Evolutionary conservation across 208 protist species (phyloP), one percentile per base, ranked within the genome.

Genomic region (Wallacemonas sp.): DNA sequence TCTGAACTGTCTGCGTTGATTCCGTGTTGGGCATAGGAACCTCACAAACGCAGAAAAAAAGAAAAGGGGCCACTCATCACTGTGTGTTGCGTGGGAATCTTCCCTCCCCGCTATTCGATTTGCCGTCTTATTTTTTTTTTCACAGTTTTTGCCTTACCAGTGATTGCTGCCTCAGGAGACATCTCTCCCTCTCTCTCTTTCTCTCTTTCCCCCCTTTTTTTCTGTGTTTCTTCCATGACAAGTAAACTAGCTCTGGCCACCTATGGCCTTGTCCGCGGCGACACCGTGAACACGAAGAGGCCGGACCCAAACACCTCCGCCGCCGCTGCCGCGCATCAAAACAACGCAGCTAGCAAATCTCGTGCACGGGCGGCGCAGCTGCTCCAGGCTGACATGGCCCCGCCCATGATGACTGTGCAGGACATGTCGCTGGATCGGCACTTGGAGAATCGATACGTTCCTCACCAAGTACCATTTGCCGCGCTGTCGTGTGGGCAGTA

Each of bases 391-490:
- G 77, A 84, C 46, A 45, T 74, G 27, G 49, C 73, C 0, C 68
- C 59, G 5, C 70, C 70, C 14, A 46, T 63, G 14, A 44, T 72
- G 19, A 39, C 60, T 33, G 63, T 65, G 15, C 55, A 77, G 30
- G 71, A 82, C 41, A 72, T 78, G 27, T 72, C 59, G 22, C 62
- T 84, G n/a, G 82, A 79, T 54, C 81, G 78, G 15, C 84, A 83
- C 54, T 72, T 90, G 46, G 63, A 78, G 42, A 82, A 78, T 2
- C 85, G 89, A 21, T 95, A 95, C 71, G 68, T 90, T 46, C 86
- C 89, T 0, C 78, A 79, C 19, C 85, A 95, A 51, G 69, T 88
- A 1, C 78, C 86, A 8, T 83, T 87, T 26, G 78, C 79, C 11
- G 66, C 79, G n/a, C 64, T 91, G 0, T 70, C 77, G 4, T 95